Percentiles rank a stretch among this genome's conserved stretches.
Conservation (phyloP, 2,329 filamentous ascomycete genomes). For the Xylaria sp. region DNA sequence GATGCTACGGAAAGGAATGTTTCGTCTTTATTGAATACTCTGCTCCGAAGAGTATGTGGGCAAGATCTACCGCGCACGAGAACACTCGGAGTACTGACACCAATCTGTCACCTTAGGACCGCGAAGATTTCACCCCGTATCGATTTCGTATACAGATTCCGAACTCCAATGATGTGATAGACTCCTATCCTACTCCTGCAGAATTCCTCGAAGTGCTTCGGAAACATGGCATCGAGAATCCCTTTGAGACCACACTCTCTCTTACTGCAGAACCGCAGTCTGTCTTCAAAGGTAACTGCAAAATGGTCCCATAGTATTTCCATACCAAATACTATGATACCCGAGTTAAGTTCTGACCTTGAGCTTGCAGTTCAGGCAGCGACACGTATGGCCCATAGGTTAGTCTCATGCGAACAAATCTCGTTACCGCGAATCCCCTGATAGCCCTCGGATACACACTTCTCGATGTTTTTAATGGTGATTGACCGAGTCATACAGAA, state of each 20-base stretch:
- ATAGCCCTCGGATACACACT: background rate
- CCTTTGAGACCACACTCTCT: slow-evolving; percentile 66
- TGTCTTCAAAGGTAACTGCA: slow-evolving; percentile 63
- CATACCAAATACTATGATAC: background rate
- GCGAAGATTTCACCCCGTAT: slow-evolving; percentile 70
- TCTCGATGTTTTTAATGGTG: background rate
- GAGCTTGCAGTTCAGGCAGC: slow-evolving; percentile 85
- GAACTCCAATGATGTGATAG: slow-evolving; percentile 62
- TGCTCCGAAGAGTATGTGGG: slow-evolving; percentile 75
- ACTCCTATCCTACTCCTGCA: slow-evolving; percentile 62
- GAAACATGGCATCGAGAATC: slow-evolving; percentile 67
- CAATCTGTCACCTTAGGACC: slow-evolving; percentile 51
- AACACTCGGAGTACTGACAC: slow-evolving; percentile 21
- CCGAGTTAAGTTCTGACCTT: background rate
- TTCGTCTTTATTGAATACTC: slow-evolving; percentile 84
- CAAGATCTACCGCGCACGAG: background rate
- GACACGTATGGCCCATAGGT: slow-evolving; percentile 83
- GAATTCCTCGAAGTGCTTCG: slow-evolving; percentile 66
- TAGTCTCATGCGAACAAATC: slow-evolving; percentile 15
- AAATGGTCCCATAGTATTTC: background rate
- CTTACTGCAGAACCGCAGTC: slow-evolving; percentile 81
- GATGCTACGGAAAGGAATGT: slow-evolving; percentile 91
- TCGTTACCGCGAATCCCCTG: background rate
- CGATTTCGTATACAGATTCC: slow-evolving; percentile 70
- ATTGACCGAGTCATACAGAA: slow-evolving; percentile 51